Percentiles rank a stretch among this genome's conserved stretches.
Conservation (phyloP, 2,329 filamentous ascomycete genomes). For the Grosmannia serpens region DNA sequence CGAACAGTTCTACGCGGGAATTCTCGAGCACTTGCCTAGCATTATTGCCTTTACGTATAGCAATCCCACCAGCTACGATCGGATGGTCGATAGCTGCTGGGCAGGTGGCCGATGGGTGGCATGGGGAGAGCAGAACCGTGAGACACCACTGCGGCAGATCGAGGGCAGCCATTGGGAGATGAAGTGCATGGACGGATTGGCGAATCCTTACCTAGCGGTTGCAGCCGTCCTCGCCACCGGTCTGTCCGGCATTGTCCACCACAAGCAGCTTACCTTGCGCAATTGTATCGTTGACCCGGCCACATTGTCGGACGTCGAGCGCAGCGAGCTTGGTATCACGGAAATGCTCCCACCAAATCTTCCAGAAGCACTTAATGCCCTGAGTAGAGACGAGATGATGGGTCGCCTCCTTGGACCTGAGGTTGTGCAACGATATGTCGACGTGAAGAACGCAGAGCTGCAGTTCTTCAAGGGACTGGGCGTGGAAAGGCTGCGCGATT, state of each 20-base stretch:
- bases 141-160: conserved; percentile 61
- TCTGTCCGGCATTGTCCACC: conserved; percentile 36
- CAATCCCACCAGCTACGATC: conserved; percentile 54
- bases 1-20: conserved; percentile 58
- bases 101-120: conserved; percentile 66
- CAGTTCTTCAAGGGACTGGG: conserved; percentile 37
- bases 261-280: conserved; percentile 30
- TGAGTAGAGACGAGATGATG: conserved; percentile 37
- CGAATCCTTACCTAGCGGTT: conserved; percentile 65
- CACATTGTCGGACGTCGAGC: conserved; percentile 31
- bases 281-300: conserved; percentile 48
- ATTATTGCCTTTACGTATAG: conserved; percentile 60
- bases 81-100: conserved; percentile 60
- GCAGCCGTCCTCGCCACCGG: conserved; percentile 51
- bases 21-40: conserved; percentile 53
- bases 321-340: conserved; percentile 39
- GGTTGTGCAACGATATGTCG: conserved; percentile 44
- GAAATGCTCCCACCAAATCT: conserved; percentile 43
- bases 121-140: conserved; percentile 75
- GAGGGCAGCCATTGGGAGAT: conserved; percentile 63
- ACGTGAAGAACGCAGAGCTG: conserved; percentile 48
- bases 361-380: conserved; percentile 38
- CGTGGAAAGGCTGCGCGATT: conserved; percentile 35
- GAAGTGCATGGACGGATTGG: conserved; percentile 65
- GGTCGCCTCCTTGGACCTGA: conserved; percentile 31